Evolutionary conservation across 352 stramenopile species (phyloP), one percentile per base, ranked within the genome.

Genomic region (Saprolegnia diclina): DNA sequence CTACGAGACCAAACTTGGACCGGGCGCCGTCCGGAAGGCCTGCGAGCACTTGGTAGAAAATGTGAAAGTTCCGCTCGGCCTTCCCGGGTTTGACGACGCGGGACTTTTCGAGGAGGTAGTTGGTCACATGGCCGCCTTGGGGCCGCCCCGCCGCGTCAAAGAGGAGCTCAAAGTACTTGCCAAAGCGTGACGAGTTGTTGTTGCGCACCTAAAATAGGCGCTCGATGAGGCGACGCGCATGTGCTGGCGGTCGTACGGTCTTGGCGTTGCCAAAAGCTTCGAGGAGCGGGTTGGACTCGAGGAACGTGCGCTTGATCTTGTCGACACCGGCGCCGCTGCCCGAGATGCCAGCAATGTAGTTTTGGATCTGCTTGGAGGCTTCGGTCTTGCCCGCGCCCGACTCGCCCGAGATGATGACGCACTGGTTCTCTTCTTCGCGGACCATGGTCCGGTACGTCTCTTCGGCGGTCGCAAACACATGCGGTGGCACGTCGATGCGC

Each of bases 201-300:
- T 98, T 98, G 32, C 92, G 83, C 24, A 98, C 52, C 52, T 59
- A 24, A 68, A 14, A 14, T 45, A 16, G 38, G 38, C 38, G 38
- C 14, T 57, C 11, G 24, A 35, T 5, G 29, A 35, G 4, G 24
- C 52, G 42, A 16, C 42, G 29, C 37, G 2, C 21, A 44, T 63
- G 19, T 5, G 22, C 54, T 22, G 22, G 5, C n/a, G 29, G 29
- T 35, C 29, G 29, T 22, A 59, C 69, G 9, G 95, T 98, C 75
- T 96, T 96, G 65, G 92, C 94, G 69, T 98, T 98, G 38, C 95
- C 95, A 76, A 98, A 98, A n/a, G 92, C 91, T 75, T 98, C 95
- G 7, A 98, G 78, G 59, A 98, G 82, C 65, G 95, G 95, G 71
- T 98, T 98, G 13, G 87, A 97, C 71, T 98, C 92, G 13, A 98